Percentiles rank a stretch among this genome's conserved stretches.
Evolutionary conservation across 2,329 filamentous ascomycete species (phyloP).

Genomic region (Hypoxylon sp.): DNA sequence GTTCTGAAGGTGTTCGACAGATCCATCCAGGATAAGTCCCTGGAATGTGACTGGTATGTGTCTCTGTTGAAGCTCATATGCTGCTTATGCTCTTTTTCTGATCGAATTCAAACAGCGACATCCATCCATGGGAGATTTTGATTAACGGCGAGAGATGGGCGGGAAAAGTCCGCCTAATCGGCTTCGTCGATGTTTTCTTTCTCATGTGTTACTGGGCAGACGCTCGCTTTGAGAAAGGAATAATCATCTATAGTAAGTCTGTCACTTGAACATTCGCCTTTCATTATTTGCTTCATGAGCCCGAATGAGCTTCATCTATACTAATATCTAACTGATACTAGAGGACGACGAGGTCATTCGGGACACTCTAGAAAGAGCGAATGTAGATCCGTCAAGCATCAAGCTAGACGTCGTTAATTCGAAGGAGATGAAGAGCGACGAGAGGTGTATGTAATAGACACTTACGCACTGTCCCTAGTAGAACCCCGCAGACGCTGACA

Average conservation of each 20-base stretch:
- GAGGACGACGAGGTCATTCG: conserved; percentile 51
- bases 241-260: conserved; percentile 51
- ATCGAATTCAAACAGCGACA: conserved; percentile 47
- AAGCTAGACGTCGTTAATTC: conserved; percentile 44
- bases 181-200: conserved; percentile 55
- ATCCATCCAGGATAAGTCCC: conserved; percentile 52
- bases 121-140: conserved; percentile 56
- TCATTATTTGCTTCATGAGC: background rate
- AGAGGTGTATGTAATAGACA: conserved; percentile 16
- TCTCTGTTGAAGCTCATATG: background rate
- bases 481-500: conserved; percentile 2
- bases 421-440: conserved; percentile 37
- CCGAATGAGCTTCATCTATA: background rate
- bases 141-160: conserved; percentile 53
- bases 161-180: conserved; percentile 55
- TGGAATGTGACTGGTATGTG: conserved; percentile 53
- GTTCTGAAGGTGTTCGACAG: conserved; percentile 53
- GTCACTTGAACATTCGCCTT: background rate
- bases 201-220: conserved; percentile 55
- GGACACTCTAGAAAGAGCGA: conserved; percentile 42
- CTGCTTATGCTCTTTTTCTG: conserved; percentile 6
- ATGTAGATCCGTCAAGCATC: conserved; percentile 38
- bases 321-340: conserved; percentile 21
- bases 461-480: background rate
- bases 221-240: conserved; percentile 53